Base-by-base conservation (phyloP, 75 land plant species). In the Cryptomeria japonica region DNA sequence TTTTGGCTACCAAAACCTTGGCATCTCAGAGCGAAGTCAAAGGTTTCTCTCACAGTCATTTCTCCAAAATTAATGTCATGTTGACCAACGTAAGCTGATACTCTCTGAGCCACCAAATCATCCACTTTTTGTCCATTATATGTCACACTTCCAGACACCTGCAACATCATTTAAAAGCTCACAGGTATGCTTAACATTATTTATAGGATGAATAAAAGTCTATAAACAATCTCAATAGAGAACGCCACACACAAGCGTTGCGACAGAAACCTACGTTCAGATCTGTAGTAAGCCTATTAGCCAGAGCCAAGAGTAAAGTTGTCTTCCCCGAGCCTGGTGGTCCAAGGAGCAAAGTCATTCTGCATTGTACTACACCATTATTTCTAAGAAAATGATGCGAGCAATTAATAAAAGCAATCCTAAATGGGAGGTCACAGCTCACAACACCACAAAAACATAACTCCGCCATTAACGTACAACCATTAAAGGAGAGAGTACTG, bases 41-140 rank as follows among this genome's bases (percentile, higher is more conserved):
- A 91, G 49, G 92, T 91, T 84, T 91, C 92, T 58, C 92, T 87
- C 44, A 89, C 90, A 16, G 92, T 91, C 37, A 91, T 90, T 53
- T 91, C 92, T 28, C 88, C 92, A 51, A 91, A 89, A 58, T 91
- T 90, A 28, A 83, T 75, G 46, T 91, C 92, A 4, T 51, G 73
- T 61, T 91, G 90, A 39, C 87, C 79, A 61, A 91, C 87, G 46
- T 89, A 91, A 25, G 92, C 55, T 15, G 87, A 70, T 28, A 88
- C 85, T 75, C 88, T 87, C 85, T 89, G 87, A 41, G 88, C 90
- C 53, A 89, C 72, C 39, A 91, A 89, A 36, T 91, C 88, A 34
- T 70, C 39, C 15, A 91, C 84, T 12, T 61, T 47, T 51, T 85
- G 88, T 19, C 92, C 92, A 56, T 91, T 91, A 87, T 89, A 91